Conservation (phyloP, 805 yeast genomes). For the Tetrapisispora taiwanensis region DNA sequence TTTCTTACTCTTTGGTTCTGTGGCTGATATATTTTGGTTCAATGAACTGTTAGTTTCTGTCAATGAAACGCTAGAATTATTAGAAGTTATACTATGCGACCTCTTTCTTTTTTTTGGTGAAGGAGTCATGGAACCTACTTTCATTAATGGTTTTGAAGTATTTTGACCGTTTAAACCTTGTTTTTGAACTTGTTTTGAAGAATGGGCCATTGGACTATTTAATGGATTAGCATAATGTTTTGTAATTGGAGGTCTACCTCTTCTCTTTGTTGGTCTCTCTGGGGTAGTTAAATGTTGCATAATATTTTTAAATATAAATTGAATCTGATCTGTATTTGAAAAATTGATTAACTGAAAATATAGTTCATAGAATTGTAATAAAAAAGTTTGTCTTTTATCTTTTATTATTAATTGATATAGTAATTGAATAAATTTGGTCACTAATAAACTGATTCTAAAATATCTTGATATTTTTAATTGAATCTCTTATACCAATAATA, state of each 20-base stretch:
- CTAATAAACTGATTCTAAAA: too few relatives aligned
- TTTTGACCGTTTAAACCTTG: conserved; percentile 20
- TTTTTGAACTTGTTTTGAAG: conserved; percentile 26
- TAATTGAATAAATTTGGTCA: too few relatives aligned
- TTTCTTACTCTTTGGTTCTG: conserved; percentile 8
- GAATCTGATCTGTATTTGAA: too few relatives aligned
- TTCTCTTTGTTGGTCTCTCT: conserved; percentile 14
- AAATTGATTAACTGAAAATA: too few relatives aligned
- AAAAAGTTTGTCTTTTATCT: too few relatives aligned
- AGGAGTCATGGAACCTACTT: conserved; percentile 22
- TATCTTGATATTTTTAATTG: too few relatives aligned
- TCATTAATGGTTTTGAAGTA: conserved; percentile 28
- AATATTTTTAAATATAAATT: neutral
- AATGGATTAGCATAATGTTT: conserved; percentile 28
- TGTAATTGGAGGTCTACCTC: conserved; percentile 30
- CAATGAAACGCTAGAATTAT: neutral
- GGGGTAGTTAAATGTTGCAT: conserved; percentile 1
- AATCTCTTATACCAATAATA: too few relatives aligned
- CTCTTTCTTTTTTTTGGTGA: conserved; percentile 17
- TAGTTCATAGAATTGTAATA: too few relatives aligned
- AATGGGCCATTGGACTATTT: conserved; percentile 30
- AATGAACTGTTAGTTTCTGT: conserved; percentile 4
- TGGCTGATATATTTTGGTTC: conserved; percentile 1
- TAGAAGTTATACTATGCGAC: neutral
- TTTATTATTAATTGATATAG: too few relatives aligned